Conservation (phyloP, 176 grass and related monocot species). For the Themeda triandra region DNA sequence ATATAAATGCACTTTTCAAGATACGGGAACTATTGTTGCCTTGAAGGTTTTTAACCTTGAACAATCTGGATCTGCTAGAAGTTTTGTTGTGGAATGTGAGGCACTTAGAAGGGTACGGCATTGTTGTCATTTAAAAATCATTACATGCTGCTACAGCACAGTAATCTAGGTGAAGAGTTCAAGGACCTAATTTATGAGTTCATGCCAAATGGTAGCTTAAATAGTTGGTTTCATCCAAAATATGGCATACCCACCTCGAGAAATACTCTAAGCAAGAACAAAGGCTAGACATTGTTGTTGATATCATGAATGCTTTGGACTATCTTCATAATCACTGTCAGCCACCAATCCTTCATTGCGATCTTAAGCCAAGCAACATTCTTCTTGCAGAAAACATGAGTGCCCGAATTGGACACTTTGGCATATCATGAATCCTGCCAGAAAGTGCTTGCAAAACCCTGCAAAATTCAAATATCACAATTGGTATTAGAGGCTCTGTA, state of each 20-base stretch:
- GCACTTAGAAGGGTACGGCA: constrained; percentile 8
- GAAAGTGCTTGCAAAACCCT: background rate
- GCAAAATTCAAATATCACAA: background rate
- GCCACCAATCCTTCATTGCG: background rate
- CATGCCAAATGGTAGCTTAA: constrained; percentile 13
- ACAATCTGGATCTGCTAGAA: background rate
- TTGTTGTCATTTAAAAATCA: constrained; percentile 12
- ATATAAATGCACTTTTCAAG: background rate
- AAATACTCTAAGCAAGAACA: constrained; percentile 9
- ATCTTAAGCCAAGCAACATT: constrained; percentile 53
- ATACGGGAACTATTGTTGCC: background rate
- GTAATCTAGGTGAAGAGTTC: constrained; percentile 34
- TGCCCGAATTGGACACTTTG: constrained; percentile 45
- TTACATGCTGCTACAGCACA: constrained; percentile 31
- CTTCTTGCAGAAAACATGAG: constrained; percentile 51
- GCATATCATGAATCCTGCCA: constrained; percentile 29
- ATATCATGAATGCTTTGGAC: constrained; percentile 10
- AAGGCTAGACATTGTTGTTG: background rate
- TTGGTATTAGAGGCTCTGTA: background rate
- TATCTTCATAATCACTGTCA: constrained; percentile 29
- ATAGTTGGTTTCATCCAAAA: constrained; percentile 29
- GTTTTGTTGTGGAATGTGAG: constrained; percentile 36
- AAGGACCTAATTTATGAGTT: constrained; percentile 28
- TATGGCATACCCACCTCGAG: background rate
- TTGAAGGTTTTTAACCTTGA: constrained; percentile 21